These are phyloP conservation scores for Rhodosporidiobolus odoratus DNA, from an alignment of 768 basidiomycete species.

Conservation along the genomic window DNA sequence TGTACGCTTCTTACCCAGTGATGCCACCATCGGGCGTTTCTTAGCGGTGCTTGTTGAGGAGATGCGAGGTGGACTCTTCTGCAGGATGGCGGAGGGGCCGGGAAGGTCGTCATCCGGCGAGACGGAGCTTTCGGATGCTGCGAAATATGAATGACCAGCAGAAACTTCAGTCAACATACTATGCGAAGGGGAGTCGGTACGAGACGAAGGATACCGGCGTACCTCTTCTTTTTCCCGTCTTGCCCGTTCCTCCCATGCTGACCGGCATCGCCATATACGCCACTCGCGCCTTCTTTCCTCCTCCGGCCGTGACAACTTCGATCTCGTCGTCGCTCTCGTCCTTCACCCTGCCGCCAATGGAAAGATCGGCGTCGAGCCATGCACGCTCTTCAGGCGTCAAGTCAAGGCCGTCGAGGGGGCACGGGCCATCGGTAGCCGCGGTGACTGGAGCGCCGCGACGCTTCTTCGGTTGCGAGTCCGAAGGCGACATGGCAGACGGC, in stretches of 20 bases:
- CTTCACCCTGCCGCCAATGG: neutral
- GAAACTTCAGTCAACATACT: neutral
- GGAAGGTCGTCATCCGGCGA: neutral
- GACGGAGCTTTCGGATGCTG: neutral
- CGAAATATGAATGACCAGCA: neutral
- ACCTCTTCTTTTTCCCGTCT: neutral
- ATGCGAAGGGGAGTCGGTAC: neutral
- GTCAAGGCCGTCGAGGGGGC: neutral
- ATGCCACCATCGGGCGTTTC: neutral
- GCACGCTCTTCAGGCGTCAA: neutral
- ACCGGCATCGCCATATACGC: neutral
- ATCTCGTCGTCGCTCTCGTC: slow-evolving; percentile 6
- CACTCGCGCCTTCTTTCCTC: neutral
- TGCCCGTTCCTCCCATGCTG: neutral
- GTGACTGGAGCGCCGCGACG: neutral
- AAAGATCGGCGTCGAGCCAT: neutral
- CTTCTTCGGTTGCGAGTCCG: neutral
- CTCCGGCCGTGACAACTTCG: neutral
- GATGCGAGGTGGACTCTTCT: neutral
- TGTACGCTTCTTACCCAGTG: too few relatives aligned
- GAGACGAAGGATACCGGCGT: neutral
- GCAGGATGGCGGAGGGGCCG: neutral
- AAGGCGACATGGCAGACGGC: neutral
- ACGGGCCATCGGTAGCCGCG: neutral
- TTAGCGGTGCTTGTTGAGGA: neutral